Percentiles rank a stretch among this genome's conserved stretches.
phyloP scores from a whole-genome alignment of 2,329 filamentous ascomycete genomes.

The Neobulgaria alba region DNA sequence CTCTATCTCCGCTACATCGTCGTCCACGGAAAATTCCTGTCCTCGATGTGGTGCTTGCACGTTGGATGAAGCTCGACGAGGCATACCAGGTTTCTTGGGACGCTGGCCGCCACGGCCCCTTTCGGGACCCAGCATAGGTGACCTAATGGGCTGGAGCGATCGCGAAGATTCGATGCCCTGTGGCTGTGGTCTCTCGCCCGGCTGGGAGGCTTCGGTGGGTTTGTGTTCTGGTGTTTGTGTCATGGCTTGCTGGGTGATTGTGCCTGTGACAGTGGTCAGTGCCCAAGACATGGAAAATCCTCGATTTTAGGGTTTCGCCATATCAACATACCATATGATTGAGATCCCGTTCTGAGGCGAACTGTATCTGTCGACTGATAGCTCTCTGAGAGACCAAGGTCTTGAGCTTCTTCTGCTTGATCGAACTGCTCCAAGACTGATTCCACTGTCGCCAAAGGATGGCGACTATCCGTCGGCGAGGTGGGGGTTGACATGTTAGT shows the following conservation, averaged over 20 bases:
- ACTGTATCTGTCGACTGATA: slow-evolving; percentile 53
- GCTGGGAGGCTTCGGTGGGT: slow-evolving; percentile 23
- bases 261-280: slow-evolving; percentile 17
- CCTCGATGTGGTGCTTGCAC: slow-evolving; percentile 66
- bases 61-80: slow-evolving; percentile 67
- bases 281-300: neutral
- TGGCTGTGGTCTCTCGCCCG: slow-evolving; percentile 20
- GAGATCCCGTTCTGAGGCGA: slow-evolving; percentile 44
- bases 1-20: slow-evolving; percentile 73
- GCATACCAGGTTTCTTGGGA: slow-evolving; percentile 56
- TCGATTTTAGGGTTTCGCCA: neutral
- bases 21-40: slow-evolving; percentile 84
- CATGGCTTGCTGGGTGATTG: slow-evolving; percentile 5
- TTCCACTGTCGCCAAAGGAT: slow-evolving; percentile 27
- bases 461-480: slow-evolving; percentile 44
- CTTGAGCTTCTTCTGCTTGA: slow-evolving; percentile 8
- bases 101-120: slow-evolving; percentile 28
- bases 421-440: slow-evolving; percentile 22
- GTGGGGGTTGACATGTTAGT: slow-evolving; percentile 26
- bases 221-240: slow-evolving; percentile 15
- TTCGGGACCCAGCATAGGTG: slow-evolving; percentile 28
- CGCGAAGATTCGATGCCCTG: slow-evolving; percentile 26
- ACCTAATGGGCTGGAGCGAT: slow-evolving; percentile 20
- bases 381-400: slow-evolving; percentile 42
- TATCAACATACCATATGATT: slow-evolving; percentile 44